Evolutionary conservation across 768 basidiomycete genomes (phyloP), one percentile per base, ranked within the genome.

Genomic region (Vararia minispora): DNA sequence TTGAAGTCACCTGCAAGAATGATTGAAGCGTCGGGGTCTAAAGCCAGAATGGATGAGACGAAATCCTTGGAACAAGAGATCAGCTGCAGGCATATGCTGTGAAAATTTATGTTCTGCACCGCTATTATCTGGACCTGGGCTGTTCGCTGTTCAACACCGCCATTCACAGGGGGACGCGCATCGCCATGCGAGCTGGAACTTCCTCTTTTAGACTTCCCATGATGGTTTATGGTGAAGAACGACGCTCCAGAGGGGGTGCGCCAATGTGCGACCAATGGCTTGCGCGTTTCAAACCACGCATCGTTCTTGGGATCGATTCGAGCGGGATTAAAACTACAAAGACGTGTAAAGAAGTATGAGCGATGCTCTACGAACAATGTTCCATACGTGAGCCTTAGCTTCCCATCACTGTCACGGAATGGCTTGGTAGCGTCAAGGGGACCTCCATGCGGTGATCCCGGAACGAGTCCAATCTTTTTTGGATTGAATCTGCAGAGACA

Each of bases 1-100:
- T 79, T 79, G 58, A 70, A 76, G 56, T 77, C 76, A 5, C 77
- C 76, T 1, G 66, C 72, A 6, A 72, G 59, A 31, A 76, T 46
- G 42, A 79, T 56, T 44, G 67, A 71, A 7, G 74, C 72, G 25
- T 58, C 37, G 3, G 58, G 46, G 41, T 74, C 61, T 23, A 56
- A 52, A 6, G 49, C 51, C 3, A 76, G 52, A 27, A 78, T 55
- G 9, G 62, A 54, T 42, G 61, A 44, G 13, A 72, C 65, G 45
- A 79, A 78, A 17, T 56, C 52, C 74, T 77, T 37, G 16, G 18
- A n/a, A 12, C n/a, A n/a, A 32, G 27, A 14, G 30, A n/a, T 35
- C 14, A 38, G 27, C 9, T 4, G 24, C 11, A 34, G 16, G 6
- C 21, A 20, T 33, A 27, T 29, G 1, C 25, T 13, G 17, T 26